Evolutionary conservation across 75 land plant genomes (phyloP), one percentile per base, ranked within the genome.

Genomic region (Pinus tabuliformis): DNA sequence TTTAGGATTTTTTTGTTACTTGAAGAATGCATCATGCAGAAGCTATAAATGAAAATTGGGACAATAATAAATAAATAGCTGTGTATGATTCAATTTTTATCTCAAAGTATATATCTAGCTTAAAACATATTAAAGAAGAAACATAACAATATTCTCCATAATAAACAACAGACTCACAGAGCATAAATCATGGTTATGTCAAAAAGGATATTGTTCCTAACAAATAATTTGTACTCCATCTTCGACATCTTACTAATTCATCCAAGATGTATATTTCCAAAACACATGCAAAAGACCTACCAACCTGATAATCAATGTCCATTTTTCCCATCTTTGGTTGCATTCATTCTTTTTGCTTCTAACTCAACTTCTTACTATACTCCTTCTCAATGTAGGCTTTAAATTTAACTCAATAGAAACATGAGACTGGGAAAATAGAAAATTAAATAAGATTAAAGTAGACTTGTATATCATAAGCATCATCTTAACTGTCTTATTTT

Each of bases 281-380:
- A 59, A 20, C 45, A 45, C 61, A 12, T 62, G 21, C 16, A 24
- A 57, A n/a, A 14, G 24, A 56, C 17, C 24, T 26, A 73, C 24
- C 39, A 37, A 97, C 99, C 98, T 97, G 99, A 84, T 97, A 97
- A 76, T 97, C 99, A 78, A 97, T 97, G 60, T 95, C 98, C 95
- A 96, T 97, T 75, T 97, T 97, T 24, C 98, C 99, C 95, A 95
- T 91, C 79, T 97, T 97, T 26, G 99, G 99, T 74, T 97, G 99
- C 98, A 97, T 95, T 18, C 93, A 82, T 70, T 95, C 98, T 26
- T 96, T 90, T 70, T 97, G 99, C 86, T 95, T 95, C 74, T 97
- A 95, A 80, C 95, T 97, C 58, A 94, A 77, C 81, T 97, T 97
- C 75, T 97, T 97, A 59, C 98, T 92, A 62, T 97, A 95, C 78